A percentile compares a stretch with the other conserved stretches of the same genome.
Conservation (phyloP, 441 rosid species). For the Aleurites moluccanus region DNA sequence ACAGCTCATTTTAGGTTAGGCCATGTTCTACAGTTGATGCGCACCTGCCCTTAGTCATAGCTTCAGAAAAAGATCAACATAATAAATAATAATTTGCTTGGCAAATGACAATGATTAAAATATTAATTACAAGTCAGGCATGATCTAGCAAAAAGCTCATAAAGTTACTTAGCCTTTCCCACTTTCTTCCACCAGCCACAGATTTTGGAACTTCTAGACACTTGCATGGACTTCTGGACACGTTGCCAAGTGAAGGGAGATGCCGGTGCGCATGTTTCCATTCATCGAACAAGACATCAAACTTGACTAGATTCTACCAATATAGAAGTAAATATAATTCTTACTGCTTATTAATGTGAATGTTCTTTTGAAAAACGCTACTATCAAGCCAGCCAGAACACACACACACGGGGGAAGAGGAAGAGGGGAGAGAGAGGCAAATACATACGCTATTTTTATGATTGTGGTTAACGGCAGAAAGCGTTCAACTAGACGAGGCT, state of each 20-base stretch:
- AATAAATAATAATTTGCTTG: neutral
- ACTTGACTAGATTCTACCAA: neutral
- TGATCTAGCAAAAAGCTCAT: neutral
- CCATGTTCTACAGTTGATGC: neutral
- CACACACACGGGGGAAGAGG: neutral
- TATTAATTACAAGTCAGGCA: neutral
- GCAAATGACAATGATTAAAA: neutral
- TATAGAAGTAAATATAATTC: neutral
- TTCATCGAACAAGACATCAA: neutral
- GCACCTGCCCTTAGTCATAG: neutral
- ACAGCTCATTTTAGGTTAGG: slow-evolving; percentile 2
- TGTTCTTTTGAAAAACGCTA: neutral
- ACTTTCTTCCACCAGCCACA: neutral
- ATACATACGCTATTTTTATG: neutral
- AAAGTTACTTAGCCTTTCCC: neutral
- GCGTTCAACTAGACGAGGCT: slow-evolving; percentile 14
- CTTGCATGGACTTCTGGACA: neutral
- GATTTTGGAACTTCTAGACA: neutral
- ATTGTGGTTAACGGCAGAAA: slow-evolving; percentile 7
- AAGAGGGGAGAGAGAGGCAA: neutral
- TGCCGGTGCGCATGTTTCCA: no score
- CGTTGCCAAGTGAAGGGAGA: no score
- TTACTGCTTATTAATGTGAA: neutral
- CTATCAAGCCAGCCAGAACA: slow-evolving; percentile 1
- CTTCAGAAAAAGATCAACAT: neutral